Conservation (phyloP, 2,329 filamentous ascomycete species). For the Trichoderma sp. region DNA sequence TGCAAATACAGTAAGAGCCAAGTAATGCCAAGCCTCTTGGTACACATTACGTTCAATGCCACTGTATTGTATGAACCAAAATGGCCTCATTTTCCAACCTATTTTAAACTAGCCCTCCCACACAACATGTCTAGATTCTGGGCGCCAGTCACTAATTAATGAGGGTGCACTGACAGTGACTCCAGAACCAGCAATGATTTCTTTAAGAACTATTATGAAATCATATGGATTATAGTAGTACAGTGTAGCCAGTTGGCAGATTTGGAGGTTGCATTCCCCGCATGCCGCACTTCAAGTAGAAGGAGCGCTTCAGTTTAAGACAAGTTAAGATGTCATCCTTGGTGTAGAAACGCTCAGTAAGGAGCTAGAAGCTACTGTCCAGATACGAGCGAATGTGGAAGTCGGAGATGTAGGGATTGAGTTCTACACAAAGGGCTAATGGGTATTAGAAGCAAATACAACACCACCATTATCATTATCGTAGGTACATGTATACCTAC, state of each 20-base stretch:
- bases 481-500: neutral
- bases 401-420: neutral
- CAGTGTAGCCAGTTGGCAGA: neutral
- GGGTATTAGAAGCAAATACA: neutral
- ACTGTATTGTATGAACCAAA: neutral
- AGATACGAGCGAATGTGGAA: neutral
- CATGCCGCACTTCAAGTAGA: neutral
- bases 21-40: constrained; percentile 9
- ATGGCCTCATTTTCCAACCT: neutral
- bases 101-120: neutral
- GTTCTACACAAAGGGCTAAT: neutral
- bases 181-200: neutral
- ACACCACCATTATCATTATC: neutral
- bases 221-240: neutral
- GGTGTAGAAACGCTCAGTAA: neutral
- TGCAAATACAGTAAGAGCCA: neutral
- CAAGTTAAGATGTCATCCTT: constrained; percentile 17
- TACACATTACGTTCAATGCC: neutral
- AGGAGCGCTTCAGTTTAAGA: constrained; percentile 24
- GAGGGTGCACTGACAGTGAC: neutral
- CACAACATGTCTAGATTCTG: neutral
- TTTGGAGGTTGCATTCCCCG: constrained; percentile 4
- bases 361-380: neutral
- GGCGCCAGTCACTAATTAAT: neutral
- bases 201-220: neutral